These are phyloP conservation scores for Nicotiana attenuata DNA, from an alignment of 257 asterid genomes.

Conservation along the genomic window DNA sequence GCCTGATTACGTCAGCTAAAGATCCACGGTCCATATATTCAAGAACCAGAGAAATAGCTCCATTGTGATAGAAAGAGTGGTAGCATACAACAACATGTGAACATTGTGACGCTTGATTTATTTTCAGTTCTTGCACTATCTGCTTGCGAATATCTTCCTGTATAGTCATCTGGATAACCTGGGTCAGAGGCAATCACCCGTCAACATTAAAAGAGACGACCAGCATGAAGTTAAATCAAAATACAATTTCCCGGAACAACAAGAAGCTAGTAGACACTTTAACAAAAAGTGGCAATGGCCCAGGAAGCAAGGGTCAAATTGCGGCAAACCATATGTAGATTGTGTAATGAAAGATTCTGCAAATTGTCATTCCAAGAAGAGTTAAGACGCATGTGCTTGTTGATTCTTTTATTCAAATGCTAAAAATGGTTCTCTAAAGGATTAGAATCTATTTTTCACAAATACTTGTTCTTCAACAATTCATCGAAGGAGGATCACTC, in stretches of 20 bases:
- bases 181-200: slow-evolving; percentile 13
- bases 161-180: slow-evolving; percentile 96
- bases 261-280: neutral
- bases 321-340: neutral
- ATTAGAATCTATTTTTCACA: neutral
- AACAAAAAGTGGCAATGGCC: neutral
- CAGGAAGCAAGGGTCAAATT: neutral
- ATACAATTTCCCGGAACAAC: neutral
- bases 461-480: neutral
- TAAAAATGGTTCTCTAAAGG: neutral
- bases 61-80: slow-evolving; percentile 97
- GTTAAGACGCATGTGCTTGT: neutral
- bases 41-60: slow-evolving; percentile 86
- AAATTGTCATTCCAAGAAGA: neutral
- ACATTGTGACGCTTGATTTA: slow-evolving; percentile 89
- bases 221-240: neutral
- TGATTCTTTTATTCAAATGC: neutral
- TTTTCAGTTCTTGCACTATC: slow-evolving; percentile 97
- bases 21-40: slow-evolving; percentile 99
- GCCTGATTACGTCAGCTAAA: slow-evolving; percentile 42
- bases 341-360: neutral
- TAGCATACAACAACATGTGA: slow-evolving; percentile 88
- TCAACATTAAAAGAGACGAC: neutral
- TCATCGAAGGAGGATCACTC: neutral
- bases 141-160: slow-evolving; percentile 97